Conservation (phyloP, 495 filamentous ascomycete genomes). For the Corynascus novoguineensis region DNA sequence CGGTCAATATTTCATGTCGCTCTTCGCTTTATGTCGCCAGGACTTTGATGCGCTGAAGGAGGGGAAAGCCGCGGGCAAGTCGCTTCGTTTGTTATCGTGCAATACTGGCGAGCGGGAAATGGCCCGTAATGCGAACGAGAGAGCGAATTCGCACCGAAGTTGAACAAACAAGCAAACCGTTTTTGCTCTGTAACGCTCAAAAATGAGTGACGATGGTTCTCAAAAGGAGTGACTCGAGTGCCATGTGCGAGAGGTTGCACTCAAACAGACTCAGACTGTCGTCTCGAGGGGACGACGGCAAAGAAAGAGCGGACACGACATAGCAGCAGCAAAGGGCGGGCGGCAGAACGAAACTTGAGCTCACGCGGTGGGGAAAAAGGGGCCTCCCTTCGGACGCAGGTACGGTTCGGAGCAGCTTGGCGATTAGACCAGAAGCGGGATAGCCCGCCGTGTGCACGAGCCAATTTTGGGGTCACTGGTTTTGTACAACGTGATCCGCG, state of each 20-base stretch:
- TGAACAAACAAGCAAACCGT: not conserved
- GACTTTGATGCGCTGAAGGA: not conserved
- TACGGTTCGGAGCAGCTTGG: constrained; percentile 3
- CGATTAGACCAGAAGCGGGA: constrained; percentile 9
- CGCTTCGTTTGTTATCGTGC: not conserved
- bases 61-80: not conserved
- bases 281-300: constrained; percentile 6
- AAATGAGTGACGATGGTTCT: constrained; percentile 5
- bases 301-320: not conserved
- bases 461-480: constrained; percentile 3
- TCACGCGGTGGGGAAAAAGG: constrained; percentile 9
- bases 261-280: not conserved
- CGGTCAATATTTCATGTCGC: not conserved
- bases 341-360: not conserved
- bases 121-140: not conserved
- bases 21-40: constrained; percentile 7
- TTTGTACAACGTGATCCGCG: constrained; percentile 1
- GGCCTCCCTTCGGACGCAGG: constrained; percentile 1
- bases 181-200: not conserved
- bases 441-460: constrained; percentile 14
- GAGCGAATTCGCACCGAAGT: constrained; percentile 10
- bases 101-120: too few species aligned
- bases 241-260: not conserved
- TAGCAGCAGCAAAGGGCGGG: too few species aligned
- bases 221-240: constrained; percentile 10